phyloP scores from a whole-genome alignment of 495 filamentous ascomycete genomes.

The Penicillium verhagenii region DNA sequence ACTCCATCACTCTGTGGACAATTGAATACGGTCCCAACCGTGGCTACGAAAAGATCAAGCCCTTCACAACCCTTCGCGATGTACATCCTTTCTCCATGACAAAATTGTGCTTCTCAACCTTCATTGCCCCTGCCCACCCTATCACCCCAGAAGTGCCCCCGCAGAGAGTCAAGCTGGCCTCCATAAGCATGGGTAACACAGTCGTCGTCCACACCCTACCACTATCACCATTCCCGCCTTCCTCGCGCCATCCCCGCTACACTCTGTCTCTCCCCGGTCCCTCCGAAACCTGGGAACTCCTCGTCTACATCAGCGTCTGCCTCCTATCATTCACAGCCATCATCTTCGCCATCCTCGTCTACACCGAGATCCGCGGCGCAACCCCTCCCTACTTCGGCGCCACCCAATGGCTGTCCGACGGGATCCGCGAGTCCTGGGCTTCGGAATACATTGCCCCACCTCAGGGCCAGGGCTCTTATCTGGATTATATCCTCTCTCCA shows the following conservation, averaged over 20 bases:
- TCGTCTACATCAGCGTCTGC: constrained; percentile 48
- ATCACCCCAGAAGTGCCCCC: constrained; percentile 44
- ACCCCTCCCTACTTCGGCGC: constrained; percentile 57
- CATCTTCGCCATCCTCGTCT: constrained; percentile 60
- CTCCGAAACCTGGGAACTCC: constrained; percentile 47
- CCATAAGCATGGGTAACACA: constrained; percentile 80
- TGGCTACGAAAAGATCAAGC: constrained; percentile 57
- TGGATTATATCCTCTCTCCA: constrained; percentile 14
- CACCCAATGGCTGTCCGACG: constrained; percentile 41
- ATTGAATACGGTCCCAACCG: constrained; percentile 56
- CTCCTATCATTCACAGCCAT: constrained; percentile 55
- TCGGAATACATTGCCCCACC: constrained; percentile 16
- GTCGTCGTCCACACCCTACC: constrained; percentile 82
- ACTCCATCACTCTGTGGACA: constrained; percentile 74
- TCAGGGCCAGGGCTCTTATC: constrained; percentile 16
- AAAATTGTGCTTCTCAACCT: constrained; percentile 74
- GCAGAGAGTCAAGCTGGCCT: constrained; percentile 76
- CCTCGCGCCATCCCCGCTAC: constrained; percentile 59
- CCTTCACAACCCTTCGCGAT: constrained; percentile 62
- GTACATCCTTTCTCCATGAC: constrained; percentile 88
- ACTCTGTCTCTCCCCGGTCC: constrained; percentile 59
- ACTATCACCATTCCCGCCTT: constrained; percentile 55
- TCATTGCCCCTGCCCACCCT: constrained; percentile 55
- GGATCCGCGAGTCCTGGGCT: constrained; percentile 32
- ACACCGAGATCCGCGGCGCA: constrained; percentile 65